Evolutionary conservation across 1,284 basidiomycete species (phyloP), one percentile per base, ranked within the genome.

Genomic region (Malassezia vespertilionis): DNA sequence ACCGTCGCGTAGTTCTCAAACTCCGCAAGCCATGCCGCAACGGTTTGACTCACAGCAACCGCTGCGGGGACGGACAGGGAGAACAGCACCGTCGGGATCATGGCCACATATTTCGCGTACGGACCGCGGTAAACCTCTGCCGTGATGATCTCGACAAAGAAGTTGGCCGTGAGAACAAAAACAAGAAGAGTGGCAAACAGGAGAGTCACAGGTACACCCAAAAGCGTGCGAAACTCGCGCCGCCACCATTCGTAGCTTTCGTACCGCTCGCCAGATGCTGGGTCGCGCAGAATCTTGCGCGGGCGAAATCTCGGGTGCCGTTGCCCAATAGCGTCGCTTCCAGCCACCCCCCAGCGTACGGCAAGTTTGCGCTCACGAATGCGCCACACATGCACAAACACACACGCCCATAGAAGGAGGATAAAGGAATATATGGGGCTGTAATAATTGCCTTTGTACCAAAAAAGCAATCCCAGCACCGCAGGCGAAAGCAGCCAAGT

Each of bases 21-120:
- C 40, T 78, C 73, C 1, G 90, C 91, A 43, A 95, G 77, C 7
- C 75, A 73, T 24, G 74, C 74, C 0, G 86, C 85, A 37, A 82
- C 77, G 0, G 73, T 63, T 55, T 83, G 82, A 73, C 93, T 91
- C 1, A 83, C 71, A 0, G 76, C 77, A n/a, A 91, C 78, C 26
- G 96, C 77, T 51, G 80, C 80, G 0, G 93, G 91, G 0, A 97
- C 82, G 10, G 89, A 74, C 0, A 80, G 76, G 2, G 82, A 77
- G 69, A 96, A 90, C 22, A 93, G 74, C 26, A 87, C 75, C 0
- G 88, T 96, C 0, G 90, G 91, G 23, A 79, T 74, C 53, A 91
- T 81, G 0, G 82, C 77, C 79, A 71, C 54, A 40, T 84, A 76
- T 52, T 80, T 74, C 62, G 83, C 79, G 7, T 85, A 84, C 1